Percentiles rank a stretch among this genome's conserved stretches.
phyloP scores from a whole-genome alignment of 495 filamentous ascomycete species.

The Aspergillus cristatus region DNA sequence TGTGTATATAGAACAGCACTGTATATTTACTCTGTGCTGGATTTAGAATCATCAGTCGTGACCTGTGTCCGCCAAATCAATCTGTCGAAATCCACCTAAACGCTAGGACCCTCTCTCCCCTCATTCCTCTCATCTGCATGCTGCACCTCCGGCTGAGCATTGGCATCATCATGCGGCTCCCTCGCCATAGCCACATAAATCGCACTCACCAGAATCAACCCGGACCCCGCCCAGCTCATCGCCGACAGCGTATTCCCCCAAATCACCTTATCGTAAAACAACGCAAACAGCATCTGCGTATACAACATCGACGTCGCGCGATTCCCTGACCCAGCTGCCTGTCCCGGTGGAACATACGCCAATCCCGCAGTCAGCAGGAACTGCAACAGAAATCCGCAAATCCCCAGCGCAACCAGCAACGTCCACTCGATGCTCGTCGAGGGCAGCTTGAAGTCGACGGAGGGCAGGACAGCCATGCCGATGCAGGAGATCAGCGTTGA shows the following conservation, averaged over 20 bases:
- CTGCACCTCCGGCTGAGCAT: too few species aligned
- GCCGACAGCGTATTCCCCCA: conserved; percentile 62
- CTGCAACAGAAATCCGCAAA: conserved; percentile 79
- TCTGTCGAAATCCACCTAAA: too few species aligned
- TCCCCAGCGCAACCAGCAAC: conserved; percentile 57
- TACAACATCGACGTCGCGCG: conserved; percentile 86
- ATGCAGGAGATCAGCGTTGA: conserved; percentile 57
- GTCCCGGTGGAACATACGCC: conserved; percentile 45
- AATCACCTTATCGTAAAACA: conserved; percentile 69
- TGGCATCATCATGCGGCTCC: conserved; percentile 20
- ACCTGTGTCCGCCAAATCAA: too few species aligned
- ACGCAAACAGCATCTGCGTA: conserved; percentile 85
- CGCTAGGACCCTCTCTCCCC: too few species aligned
- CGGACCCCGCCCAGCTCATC: conserved; percentile 63
- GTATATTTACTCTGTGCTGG: too few species aligned
- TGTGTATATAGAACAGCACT: too few species aligned
- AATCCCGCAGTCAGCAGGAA: conserved; percentile 78
- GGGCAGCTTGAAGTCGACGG: conserved; percentile 57
- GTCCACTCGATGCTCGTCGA: conserved; percentile 55
- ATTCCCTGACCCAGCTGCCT: conserved; percentile 35
- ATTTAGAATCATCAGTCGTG: too few species aligned
- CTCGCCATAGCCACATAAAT: conserved; percentile 61
- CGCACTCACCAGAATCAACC: conserved; percentile 70
- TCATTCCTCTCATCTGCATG: too few species aligned
- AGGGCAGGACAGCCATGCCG: conserved; percentile 48